A percentile compares a stretch with the other conserved stretches of the same genome.
Conservation (phyloP, 441 rosid genomes). For the Euphorbia schlechtendalii region DNA sequence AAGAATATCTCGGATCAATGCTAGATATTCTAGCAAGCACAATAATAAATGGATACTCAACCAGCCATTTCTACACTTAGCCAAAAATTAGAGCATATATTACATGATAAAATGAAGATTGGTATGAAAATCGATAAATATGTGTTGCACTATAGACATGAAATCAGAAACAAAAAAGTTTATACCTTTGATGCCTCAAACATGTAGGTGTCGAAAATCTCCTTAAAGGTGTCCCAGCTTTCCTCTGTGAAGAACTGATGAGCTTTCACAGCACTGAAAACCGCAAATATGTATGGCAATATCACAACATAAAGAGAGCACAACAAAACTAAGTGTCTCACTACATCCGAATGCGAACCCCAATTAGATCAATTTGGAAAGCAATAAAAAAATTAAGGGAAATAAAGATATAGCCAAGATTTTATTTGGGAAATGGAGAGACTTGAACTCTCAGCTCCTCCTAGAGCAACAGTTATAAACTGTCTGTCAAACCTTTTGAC, state of each 20-base stretch:
- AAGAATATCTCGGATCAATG: too few relatives aligned
- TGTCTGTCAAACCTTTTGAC: slow-evolving; percentile 97
- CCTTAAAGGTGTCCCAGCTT: slow-evolving; percentile 77
- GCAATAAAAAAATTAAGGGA: neutral
- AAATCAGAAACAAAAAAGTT: slow-evolving; percentile 6
- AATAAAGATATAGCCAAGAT: slow-evolving; percentile 9
- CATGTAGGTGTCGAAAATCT: slow-evolving; percentile 77
- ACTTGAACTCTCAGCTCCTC: slow-evolving; percentile 97
- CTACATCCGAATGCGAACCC: slow-evolving; percentile 11
- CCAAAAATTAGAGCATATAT: too few relatives aligned
- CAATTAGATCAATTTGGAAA: slow-evolving; percentile 1
- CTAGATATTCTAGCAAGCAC: too few relatives aligned
- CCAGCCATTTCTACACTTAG: too few relatives aligned
- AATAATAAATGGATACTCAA: too few relatives aligned
- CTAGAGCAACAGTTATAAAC: slow-evolving; percentile 83
- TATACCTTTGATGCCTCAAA: slow-evolving; percentile 87
- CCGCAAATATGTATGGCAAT: slow-evolving; percentile 33
- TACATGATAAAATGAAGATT: too few relatives aligned
- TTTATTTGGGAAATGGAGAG: slow-evolving; percentile 95
- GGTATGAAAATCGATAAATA: too few relatives aligned
- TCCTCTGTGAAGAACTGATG: slow-evolving; percentile 89
- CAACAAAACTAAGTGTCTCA: slow-evolving; percentile 6
- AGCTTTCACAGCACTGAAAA: slow-evolving; percentile 82
- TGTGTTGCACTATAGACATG: neutral
- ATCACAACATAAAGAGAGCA: slow-evolving; percentile 28